Percentiles rank a stretch among this genome's conserved stretches.
phyloP scores from a whole-genome alignment of 352 stramenopile species.

The Poterioochromonas sp. region DNA sequence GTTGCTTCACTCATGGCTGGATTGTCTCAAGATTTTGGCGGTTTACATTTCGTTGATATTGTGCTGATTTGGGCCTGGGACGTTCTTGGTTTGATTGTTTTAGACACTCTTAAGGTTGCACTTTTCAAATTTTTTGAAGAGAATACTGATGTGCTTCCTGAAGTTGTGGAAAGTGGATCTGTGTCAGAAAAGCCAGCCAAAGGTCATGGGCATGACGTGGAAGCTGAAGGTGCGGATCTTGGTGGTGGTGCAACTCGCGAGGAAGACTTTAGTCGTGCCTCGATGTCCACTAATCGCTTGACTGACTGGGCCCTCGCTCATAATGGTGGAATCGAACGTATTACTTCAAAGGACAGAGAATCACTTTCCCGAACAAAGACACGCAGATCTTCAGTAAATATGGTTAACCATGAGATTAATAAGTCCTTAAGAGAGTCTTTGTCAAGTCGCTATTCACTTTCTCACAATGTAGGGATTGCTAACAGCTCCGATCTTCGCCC shows the following conservation, averaged over 20 bases:
- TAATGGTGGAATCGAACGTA: neutral
- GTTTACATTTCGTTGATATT: neutral
- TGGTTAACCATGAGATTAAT: neutral
- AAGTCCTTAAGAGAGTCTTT: neutral
- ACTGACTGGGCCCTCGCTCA: neutral
- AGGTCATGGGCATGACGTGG: neutral
- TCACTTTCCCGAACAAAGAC: neutral
- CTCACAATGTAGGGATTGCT: neutral
- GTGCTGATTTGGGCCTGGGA: constrained; percentile 19
- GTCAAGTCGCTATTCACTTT: neutral
- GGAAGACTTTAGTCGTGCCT: neutral
- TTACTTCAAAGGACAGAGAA: too few species aligned
- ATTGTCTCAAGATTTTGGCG: neutral
- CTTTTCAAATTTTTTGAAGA: constrained; percentile 10
- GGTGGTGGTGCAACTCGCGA: too few species aligned
- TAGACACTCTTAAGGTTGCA: neutral
- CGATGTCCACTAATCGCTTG: constrained; percentile 2
- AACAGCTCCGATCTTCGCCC: neutral
- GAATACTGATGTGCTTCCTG: constrained; percentile 15
- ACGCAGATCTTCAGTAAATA: neutral
- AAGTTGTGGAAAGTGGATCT: constrained; percentile 1
- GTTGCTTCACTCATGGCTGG: constrained; percentile 19
- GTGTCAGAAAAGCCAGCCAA: constrained; percentile 17
- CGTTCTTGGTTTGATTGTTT: neutral
- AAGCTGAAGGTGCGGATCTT: neutral